phyloP scores from a whole-genome alignment of 1,139 yeast genomes.

The Pichia sp. region DNA sequence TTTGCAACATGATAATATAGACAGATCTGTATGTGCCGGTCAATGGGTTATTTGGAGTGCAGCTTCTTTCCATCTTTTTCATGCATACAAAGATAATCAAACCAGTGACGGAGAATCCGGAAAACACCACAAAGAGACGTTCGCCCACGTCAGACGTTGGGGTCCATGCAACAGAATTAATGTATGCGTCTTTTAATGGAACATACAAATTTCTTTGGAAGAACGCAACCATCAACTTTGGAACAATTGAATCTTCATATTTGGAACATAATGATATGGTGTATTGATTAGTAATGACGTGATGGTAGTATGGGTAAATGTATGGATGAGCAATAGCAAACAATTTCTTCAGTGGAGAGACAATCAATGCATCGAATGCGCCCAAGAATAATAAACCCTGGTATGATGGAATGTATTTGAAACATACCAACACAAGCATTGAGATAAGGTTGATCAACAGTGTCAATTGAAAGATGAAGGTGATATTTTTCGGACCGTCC shows the following conservation, averaged over 20 bases:
- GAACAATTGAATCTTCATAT: conserved; percentile 4
- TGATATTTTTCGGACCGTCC: conserved; percentile 18
- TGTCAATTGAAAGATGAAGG: conserved; percentile 24
- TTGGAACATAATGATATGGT: neutral
- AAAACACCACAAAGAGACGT: conserved; percentile 17
- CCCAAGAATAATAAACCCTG: conserved; percentile 4
- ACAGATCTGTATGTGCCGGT: conserved; percentile 47
- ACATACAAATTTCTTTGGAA: conserved; percentile 22
- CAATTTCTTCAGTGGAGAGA: neutral
- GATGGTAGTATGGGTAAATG: neutral
- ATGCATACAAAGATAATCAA: conserved; percentile 36
- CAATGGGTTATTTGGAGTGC: conserved; percentile 42
- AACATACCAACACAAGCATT: conserved; percentile 41
- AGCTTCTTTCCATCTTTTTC: conserved; percentile 34
- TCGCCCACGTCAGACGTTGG: conserved; percentile 24
- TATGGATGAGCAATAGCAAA: neutral
- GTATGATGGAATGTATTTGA: conserved; percentile 54
- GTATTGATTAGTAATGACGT: too few relatives aligned
- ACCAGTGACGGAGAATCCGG: conserved; percentile 43
- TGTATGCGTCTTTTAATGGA: conserved; percentile 21
- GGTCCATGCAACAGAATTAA: conserved; percentile 21
- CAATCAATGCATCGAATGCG: neutral
- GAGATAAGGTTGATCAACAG: conserved; percentile 42
- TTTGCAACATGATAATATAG: conserved; percentile 53
- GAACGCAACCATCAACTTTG: conserved; percentile 8